These are phyloP conservation scores for Bruguiera parviflora DNA, from an alignment of 345 rosid genomes.

Conservation along the genomic window DNA sequence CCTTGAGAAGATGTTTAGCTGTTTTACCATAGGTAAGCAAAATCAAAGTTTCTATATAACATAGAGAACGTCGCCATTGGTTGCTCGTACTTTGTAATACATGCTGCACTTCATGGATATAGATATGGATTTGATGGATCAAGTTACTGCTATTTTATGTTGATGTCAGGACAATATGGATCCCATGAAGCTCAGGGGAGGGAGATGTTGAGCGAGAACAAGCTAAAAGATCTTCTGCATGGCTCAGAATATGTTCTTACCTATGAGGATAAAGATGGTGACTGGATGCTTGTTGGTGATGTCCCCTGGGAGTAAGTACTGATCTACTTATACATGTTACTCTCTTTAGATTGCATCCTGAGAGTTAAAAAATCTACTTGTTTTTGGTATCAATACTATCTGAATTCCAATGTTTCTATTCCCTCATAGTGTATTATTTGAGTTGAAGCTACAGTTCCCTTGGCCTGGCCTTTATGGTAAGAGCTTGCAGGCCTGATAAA, in stretches of 20 bases:
- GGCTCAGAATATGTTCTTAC: constrained; percentile 35
- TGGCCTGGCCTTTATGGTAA: too few relatives aligned
- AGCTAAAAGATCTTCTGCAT: constrained; percentile 30
- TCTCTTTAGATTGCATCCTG: background rate
- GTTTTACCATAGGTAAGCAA: constrained; percentile 28
- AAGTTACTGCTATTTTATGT: constrained; percentile 24
- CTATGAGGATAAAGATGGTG: constrained; percentile 34
- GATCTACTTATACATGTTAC: background rate
- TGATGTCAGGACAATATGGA: constrained; percentile 31
- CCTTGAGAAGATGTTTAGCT: constrained; percentile 38
- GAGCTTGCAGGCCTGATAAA: too few relatives aligned
- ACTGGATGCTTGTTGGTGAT: constrained; percentile 41
- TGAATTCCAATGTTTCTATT: background rate
- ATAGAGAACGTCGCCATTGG: too few relatives aligned
- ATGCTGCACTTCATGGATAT: constrained; percentile 3
- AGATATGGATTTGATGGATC: background rate
- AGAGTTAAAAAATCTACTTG: too few relatives aligned
- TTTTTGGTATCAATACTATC: background rate
- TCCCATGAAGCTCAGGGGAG: constrained; percentile 27
- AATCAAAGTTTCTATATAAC: too few relatives aligned
- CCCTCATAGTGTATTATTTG: too few relatives aligned
- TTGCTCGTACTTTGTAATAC: background rate
- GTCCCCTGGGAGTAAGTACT: constrained; percentile 38
- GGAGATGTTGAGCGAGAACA: constrained; percentile 29
- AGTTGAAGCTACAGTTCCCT: too few relatives aligned